Evolutionary conservation across 1,139 yeast species (phyloP), one percentile per base, ranked within the genome.

Genomic region (Pneumocystis wakefieldiae): DNA sequence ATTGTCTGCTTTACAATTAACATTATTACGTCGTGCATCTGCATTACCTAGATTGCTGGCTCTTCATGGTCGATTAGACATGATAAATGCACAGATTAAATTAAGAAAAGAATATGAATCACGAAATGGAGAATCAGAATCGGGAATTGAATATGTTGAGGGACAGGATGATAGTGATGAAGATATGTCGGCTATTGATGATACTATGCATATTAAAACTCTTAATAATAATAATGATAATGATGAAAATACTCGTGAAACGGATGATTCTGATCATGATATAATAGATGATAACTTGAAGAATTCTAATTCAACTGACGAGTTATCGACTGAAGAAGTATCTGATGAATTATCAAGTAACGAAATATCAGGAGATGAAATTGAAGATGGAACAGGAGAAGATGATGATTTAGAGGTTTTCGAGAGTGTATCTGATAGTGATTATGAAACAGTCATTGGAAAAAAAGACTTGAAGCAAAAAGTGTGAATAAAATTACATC

Each of bases 31-130:
- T 69, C 85, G 91, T 68, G 86, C 95, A 0, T 80, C 82, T 59
- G 82, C 90, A 4, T 77, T 92, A 64, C 92, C 95, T 3, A 82
- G 90, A 69, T 77, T 94, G 63, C 76, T 90, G 69, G 88, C 91
- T 60, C 77, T 94, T 65, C 95, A 90, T 71, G 95, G 96, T 19
- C 83, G 92, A 67, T 76, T 92, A 66, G 84, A 83, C 66, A 80
- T 87, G 73, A 77, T 90, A 53, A 78, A 83, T 68, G 84, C 90
- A 48, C 95, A 86, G 72, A 78, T 84, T 65, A 83, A 81, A 63
- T 76, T 89, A 67, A 83, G 94, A 70, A 76, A 80, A 53, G 88
- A 83, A 64, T 74, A 73, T 12, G 76, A 74, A 35, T 74, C 79
- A 42, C 76, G 75, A 4, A 79, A 76, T 57, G 82, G 77, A 28